phyloP scores from a whole-genome alignment of 2,329 filamentous ascomycete species.

The Aspergillus flavus region DNA sequence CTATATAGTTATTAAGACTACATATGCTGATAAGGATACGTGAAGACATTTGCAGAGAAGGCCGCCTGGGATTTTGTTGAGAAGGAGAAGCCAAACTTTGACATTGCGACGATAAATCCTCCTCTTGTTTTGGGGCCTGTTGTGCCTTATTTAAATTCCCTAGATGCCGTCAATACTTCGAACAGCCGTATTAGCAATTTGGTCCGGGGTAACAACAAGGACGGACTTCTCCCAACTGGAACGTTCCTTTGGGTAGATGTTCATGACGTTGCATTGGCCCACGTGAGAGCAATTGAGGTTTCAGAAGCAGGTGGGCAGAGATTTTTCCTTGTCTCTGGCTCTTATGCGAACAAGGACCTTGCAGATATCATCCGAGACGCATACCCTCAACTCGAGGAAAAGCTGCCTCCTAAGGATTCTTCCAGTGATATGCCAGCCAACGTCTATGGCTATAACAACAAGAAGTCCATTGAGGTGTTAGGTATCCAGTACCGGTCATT shows the following conservation, averaged over 20 bases:
- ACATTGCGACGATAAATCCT: slow-evolving; percentile 63
- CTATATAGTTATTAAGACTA: neutral
- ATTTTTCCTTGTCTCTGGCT: slow-evolving; percentile 48
- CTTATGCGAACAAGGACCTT: slow-evolving; percentile 46
- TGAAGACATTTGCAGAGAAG: slow-evolving; percentile 62
- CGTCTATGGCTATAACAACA: slow-evolving; percentile 42
- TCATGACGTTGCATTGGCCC: slow-evolving; percentile 51
- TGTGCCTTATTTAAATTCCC: slow-evolving; percentile 63
- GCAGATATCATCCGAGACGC: slow-evolving; percentile 45
- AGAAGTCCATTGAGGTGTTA: slow-evolving; percentile 43
- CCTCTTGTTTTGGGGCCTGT: slow-evolving; percentile 67
- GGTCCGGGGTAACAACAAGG: slow-evolving; percentile 63
- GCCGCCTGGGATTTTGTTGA: slow-evolving; percentile 67
- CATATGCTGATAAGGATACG: slow-evolving; percentile 12
- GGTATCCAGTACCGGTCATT: slow-evolving; percentile 44
- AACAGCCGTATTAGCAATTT: slow-evolving; percentile 68
- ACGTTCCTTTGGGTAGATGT: slow-evolving; percentile 62
- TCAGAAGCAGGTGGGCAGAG: slow-evolving; percentile 49
- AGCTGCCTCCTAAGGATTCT: slow-evolving; percentile 41
- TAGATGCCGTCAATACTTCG: slow-evolving; percentile 71
- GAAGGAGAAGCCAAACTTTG: slow-evolving; percentile 60
- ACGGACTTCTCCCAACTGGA: slow-evolving; percentile 60
- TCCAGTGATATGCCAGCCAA: slow-evolving; percentile 33
- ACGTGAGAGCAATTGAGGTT: slow-evolving; percentile 50
- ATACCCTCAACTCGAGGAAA: slow-evolving; percentile 45